A percentile compares a stretch with the other conserved stretches of the same genome.
These are phyloP conservation scores for Dothistroma pini DNA, from an alignment of 2,329 filamentous ascomycete genomes.

Conservation along the genomic window DNA sequence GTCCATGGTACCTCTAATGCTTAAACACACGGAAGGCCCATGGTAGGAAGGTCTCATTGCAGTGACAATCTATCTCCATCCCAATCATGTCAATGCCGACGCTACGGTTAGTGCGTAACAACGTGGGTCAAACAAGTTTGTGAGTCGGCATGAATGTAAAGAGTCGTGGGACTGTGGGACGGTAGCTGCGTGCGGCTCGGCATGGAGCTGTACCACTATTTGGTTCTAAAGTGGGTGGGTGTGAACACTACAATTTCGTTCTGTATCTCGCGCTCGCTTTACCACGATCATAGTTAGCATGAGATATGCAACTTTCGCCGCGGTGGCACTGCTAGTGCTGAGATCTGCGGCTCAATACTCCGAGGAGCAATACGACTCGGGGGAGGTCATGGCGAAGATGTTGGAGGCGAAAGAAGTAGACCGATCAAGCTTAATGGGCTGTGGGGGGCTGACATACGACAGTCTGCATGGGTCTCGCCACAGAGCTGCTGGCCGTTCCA, in stretches of 20 bases:
- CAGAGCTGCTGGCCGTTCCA: conserved; percentile 23
- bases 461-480: conserved; percentile 24
- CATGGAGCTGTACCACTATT: background rate
- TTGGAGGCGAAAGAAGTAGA: conserved; percentile 23
- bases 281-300: background rate
- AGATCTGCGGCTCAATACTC: conserved; percentile 18
- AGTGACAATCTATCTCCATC: background rate
- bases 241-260: background rate
- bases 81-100: background rate
- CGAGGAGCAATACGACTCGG: conserved; percentile 19
- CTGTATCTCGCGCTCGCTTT: background rate
- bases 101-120: background rate
- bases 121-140: conserved; percentile 1
- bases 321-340: conserved; percentile 15
- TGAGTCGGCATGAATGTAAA: background rate
- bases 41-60: conserved; percentile 20
- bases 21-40: background rate
- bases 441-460: conserved; percentile 3
- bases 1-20: background rate
- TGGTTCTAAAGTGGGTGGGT: background rate
- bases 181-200: background rate
- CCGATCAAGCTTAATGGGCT: background rate
- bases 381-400: conserved; percentile 22
- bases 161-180: conserved; percentile 7
- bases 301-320: conserved; percentile 18